Base-by-base conservation (phyloP, 768 basidiomycete species). In the Cyathus striatus region DNA sequence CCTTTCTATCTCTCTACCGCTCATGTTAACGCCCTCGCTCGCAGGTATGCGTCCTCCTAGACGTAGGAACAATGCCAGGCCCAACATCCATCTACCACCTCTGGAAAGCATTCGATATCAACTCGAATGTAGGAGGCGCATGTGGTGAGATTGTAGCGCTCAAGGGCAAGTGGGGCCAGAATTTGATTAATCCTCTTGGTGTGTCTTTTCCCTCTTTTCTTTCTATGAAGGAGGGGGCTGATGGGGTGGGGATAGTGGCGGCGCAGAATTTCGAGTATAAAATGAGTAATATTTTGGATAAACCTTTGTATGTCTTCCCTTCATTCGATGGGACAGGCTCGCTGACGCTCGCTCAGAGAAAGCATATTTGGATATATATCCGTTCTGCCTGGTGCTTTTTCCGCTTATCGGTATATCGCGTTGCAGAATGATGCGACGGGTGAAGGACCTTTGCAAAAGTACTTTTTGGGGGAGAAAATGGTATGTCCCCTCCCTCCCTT, bases 381-480 rank as follows among this genome's bases (percentile, higher is more conserved):
- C 0, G 95, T 99, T 22, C 64, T 98, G 1, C 91, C 91, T 1
- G 90, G 90, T 42, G 92, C 93, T 1, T 95, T 95, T 64, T 90
- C 86, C 45, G 93, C 92, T 2, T 95, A 92, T 59, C 68, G 88
- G 38, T 90, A 94, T 58, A 90, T 93, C 46, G 93, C 92, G 7
- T 60, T 97, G 41, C 88, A 92, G 66, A 96, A 97, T 55, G 90
- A 95, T 46, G 56, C 63, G 0, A 69, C 58, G 18, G 94, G 93
- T 0, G 80, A 92, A 52, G 95, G 94, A 0, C 95, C 91, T 0
- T 56, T 97, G 51, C 86, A 91, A 55, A 91, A 95, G 63, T 98
- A 99, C 68, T 99, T 99, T 73, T 66, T 96, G 18, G 96, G 96
- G 4, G 96, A 99, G 72, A 91, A 84, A 55, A 86, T 96, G 84